Evolutionary conservation across 2,329 filamentous ascomycete species (phyloP), one percentile per base, ranked within the genome.

Genomic region (Penicillium sp.): DNA sequence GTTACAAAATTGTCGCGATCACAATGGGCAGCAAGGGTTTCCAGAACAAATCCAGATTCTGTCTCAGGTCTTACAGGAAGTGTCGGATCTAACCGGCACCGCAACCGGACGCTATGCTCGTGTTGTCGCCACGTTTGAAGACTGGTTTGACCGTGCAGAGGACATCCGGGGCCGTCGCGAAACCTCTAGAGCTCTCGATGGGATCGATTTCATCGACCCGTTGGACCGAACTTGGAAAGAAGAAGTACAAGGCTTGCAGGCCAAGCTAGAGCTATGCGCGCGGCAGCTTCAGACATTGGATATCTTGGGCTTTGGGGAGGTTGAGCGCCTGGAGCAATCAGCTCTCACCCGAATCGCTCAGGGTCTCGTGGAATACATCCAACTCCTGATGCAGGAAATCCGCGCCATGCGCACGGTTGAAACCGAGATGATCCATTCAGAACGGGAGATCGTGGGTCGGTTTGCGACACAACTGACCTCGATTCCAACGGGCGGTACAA

Each of bases 31-130:
- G 8, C 65, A 68, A 29, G 65, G 64, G 7, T 74, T 76, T 54
- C 51, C 68, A 2, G 69, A 69, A 48, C 75, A 78, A 54, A 68
- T 77, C 22, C 74, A 75, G 52, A 65, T 67, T 21, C 63, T 78
- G 21, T 78, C 76, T 3, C 71, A 71, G 24, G 58, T 76, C n/a
- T 58, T 75, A 7, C 74, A 76, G 59, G 74, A 77, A 19, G 61
- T 76, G 10, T 68, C 70, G 5, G 68, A 73, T 48, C 57, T 78
- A 6, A 27, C 31, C n/a, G 64, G 64, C 2, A 64, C 68, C 16
- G 58, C 59, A 4, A 45, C 55, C 7, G 58, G 61, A 27, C 65
- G 67, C 37, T 76, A 76, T 61, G 65, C 63, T 19, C 48, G 58
- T 37, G 66, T 62, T 19, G 61, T 76, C 4, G 55, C 62, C 22